Evolutionary conservation across 75 land plant genomes (phyloP).

Genomic region (Chamaecyparis obtusa): DNA sequence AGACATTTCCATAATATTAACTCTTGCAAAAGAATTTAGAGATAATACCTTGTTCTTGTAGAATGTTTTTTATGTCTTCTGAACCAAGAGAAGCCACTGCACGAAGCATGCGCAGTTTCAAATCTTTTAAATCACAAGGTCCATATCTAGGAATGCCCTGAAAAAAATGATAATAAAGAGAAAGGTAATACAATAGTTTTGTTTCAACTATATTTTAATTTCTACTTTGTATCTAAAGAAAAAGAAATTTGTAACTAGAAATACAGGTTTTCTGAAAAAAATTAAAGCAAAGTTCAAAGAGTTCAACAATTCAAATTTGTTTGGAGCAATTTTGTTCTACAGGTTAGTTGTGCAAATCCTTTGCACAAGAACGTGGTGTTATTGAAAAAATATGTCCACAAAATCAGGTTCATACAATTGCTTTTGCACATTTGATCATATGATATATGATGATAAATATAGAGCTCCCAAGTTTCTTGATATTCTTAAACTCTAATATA

Average conservation of each 20-base stretch:
- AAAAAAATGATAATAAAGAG: not conserved
- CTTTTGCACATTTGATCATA: not conserved
- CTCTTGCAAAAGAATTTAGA: not conserved
- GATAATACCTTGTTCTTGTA: constrained; percentile 32
- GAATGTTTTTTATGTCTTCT: constrained; percentile 22
- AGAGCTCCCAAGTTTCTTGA: not conserved
- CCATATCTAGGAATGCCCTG: constrained; percentile 34
- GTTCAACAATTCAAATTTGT: not conserved
- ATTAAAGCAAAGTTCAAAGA: not conserved
- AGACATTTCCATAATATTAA: not conserved
- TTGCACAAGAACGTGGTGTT: not conserved
- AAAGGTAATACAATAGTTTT: not conserved
- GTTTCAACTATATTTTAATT: not conserved
- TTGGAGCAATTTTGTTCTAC: not conserved
- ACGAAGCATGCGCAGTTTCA: constrained; percentile 38
- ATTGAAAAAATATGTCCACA: not conserved
- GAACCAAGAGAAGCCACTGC: constrained; percentile 45
- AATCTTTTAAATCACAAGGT: constrained; percentile 32
- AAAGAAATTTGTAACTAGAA: not conserved
- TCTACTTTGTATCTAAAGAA: constrained; percentile 2
- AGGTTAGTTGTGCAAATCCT: not conserved
- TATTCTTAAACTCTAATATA: not conserved
- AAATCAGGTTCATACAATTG: not conserved
- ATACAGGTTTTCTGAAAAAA: not conserved
- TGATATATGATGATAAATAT: not conserved